Base-by-base conservation (phyloP, 768 basidiomycete genomes). In the Leccinum subgranulosum region DNA sequence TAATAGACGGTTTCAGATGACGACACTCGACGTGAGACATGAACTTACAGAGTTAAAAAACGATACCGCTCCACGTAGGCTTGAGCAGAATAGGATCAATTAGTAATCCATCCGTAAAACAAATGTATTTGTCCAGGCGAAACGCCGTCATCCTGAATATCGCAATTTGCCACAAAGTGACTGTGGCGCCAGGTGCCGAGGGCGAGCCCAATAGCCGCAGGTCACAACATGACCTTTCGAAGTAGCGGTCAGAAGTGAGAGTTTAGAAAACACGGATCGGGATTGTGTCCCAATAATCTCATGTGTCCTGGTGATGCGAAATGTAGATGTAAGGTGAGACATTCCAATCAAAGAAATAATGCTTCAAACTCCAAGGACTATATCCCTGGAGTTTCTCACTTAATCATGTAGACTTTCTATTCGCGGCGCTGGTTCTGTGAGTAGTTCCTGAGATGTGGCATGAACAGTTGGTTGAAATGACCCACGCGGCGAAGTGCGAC, bases 1-100 rank as follows among this genome's bases (percentile, higher is more conserved):
- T 43, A 11, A 43, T 49, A 53, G 10, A 51, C 31, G 60, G 60
- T 62, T 27, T 54, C 55, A 52, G 31, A 54, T 11, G n/a, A 31
- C 17, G 33, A 9, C 49, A 41, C 28, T 12, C 8, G 43, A 47
- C 27, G 51, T 59, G 60, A 56, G 21, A 59, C 60, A 56, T 31
- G 14, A 11, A 6, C 9, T 10, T 51, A 51, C 43, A 17, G n/a
- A 14, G 49, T 27, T 48, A 7, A n/a, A 6, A 48, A 27, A 48
- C 15, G 27, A 17, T 28, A 15, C 17, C 47, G 8, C 27, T 48
- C 25, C 27, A 28, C 9, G 10, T 21, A n/a, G 27, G 47, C 9
- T 17, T 48, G 25, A 10, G 10, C 47, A 28, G 25, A 21, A 46
- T 21, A 43, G 19, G 45, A 25, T 45, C 43, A 14, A 14, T 11